These are phyloP conservation scores for Cutaneotrichosporon spelunceum DNA, from an alignment of 1,284 basidiomycete species.

Conservation along the genomic window DNA sequence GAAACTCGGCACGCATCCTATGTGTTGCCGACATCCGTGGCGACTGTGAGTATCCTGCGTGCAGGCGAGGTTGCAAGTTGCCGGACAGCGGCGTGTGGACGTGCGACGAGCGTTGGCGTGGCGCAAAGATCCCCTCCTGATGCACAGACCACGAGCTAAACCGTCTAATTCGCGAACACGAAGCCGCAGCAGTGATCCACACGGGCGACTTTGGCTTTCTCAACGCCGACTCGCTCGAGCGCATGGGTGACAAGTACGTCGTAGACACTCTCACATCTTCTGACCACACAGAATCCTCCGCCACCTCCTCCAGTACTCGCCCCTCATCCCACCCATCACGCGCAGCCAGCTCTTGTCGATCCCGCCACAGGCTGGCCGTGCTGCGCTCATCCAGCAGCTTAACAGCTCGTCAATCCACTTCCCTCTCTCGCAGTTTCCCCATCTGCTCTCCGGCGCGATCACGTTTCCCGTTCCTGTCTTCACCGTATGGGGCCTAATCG, in stretches of 20 bases:
- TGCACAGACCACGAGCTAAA: constrained; percentile 68
- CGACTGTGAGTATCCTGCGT: constrained; percentile 42
- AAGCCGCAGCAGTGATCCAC: constrained; percentile 92
- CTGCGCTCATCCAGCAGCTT: constrained; percentile 57
- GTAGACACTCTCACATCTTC: constrained; percentile 1
- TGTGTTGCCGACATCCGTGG: constrained; percentile 96
- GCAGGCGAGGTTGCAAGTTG: background rate
- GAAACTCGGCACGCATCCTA: constrained; percentile 72
- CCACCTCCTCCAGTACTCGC: constrained; percentile 95
- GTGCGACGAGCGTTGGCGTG: background rate
- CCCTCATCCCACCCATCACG: constrained; percentile 80
- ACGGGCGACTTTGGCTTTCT: constrained; percentile 99
- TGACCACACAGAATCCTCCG: constrained; percentile 64
- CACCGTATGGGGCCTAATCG: constrained; percentile 96
- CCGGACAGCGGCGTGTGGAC: background rate
- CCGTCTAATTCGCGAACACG: constrained; percentile 79
- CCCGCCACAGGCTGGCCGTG: constrained; percentile 56
- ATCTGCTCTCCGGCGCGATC: constrained; percentile 81
- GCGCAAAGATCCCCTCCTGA: constrained; percentile 14
- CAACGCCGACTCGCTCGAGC: constrained; percentile 73
- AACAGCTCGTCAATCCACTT: constrained; percentile 54
- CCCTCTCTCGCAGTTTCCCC: constrained; percentile 85
- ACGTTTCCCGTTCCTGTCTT: constrained; percentile 88
- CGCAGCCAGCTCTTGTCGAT: constrained; percentile 74
- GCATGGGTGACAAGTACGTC: constrained; percentile 78